phyloP scores from a whole-genome alignment of 225 moss, liverwort and hornwort genomes.

The Neckera pumila region DNA sequence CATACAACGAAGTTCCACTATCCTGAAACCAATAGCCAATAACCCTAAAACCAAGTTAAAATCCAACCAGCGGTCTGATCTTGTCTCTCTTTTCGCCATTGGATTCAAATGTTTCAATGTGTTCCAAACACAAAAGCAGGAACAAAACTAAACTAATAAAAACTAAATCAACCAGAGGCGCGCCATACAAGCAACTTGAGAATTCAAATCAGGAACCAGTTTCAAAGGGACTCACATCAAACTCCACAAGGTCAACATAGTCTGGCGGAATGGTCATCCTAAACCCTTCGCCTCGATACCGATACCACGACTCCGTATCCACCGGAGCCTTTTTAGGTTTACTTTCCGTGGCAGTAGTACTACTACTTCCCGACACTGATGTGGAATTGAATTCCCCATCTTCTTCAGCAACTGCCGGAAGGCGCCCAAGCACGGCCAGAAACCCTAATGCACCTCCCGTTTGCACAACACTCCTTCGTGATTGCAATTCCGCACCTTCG shows the following conservation, averaged over 20 bases:
- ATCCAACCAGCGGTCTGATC: neutral
- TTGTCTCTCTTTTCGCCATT: neutral
- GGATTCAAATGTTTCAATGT: neutral
- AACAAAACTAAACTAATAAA: neutral
- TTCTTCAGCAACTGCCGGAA: conserved; percentile 9
- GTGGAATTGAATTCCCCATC: neutral
- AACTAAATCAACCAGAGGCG: neutral
- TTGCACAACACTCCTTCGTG: conserved; percentile 20
- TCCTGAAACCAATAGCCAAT: conserved; percentile 34
- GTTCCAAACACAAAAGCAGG: neutral
- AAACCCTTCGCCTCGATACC: conserved; percentile 80
- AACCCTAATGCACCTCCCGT: conserved; percentile 19
- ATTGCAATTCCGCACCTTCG: neutral
- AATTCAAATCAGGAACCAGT: neutral
- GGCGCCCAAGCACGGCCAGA: neutral
- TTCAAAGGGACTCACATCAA: conserved; percentile 39
- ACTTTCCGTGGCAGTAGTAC: neutral
- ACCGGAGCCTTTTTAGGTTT: neutral
- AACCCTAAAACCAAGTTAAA: neutral
- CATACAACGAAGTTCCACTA: conserved; percentile 54
- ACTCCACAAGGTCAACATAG: conserved; percentile 68
- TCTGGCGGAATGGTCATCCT: conserved; percentile 75
- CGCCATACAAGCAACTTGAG: neutral
- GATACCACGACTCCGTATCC: conserved; percentile 62
- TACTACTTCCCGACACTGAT: neutral